phyloP scores from a whole-genome alignment of 768 basidiomycete genomes.

The Infundibulicybe gibba region DNA sequence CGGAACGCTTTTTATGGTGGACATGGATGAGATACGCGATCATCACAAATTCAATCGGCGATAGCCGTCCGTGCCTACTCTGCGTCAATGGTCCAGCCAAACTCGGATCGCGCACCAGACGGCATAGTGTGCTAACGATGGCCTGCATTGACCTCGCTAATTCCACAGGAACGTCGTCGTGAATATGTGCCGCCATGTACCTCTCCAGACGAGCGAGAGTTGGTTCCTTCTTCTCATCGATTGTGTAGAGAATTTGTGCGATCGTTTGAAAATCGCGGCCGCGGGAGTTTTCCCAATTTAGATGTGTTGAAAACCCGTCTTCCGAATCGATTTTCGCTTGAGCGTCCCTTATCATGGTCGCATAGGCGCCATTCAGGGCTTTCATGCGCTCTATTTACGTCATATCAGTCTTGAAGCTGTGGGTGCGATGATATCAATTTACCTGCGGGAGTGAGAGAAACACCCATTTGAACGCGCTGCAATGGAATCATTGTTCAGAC shows the following conservation, averaged over 20 bases:
- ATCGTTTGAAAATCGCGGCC: conserved; percentile 45
- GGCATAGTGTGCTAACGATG: too few species aligned
- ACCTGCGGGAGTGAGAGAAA: conserved; percentile 48
- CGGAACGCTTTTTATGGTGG: not conserved
- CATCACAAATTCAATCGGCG: not conserved
- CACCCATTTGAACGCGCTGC: conserved; percentile 50
- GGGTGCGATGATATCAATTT: conserved; percentile 2
- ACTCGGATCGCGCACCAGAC: too few species aligned
- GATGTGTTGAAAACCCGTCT: conserved; percentile 30
- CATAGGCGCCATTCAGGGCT: conserved; percentile 44
- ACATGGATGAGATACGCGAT: not conserved
- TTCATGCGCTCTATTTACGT: conserved; percentile 40
- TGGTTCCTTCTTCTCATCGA: not conserved
- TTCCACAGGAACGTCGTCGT: too few species aligned
- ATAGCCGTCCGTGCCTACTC: too few species aligned
- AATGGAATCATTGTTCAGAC: conserved; percentile 1
- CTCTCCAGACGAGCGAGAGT: not conserved
- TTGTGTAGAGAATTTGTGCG: conserved; percentile 24
- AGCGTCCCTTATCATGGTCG: conserved; percentile 37
- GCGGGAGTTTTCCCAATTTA: conserved; percentile 39
- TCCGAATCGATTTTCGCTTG: conserved; percentile 23
- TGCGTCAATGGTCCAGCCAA: too few species aligned
- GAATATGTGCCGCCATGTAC: too few species aligned
- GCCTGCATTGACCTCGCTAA: too few species aligned
- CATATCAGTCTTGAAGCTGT: not conserved